Evolutionary conservation across 805 yeast genomes (phyloP), one percentile per base, ranked within the genome.

Genomic region (Jamesozyma rosinii): DNA sequence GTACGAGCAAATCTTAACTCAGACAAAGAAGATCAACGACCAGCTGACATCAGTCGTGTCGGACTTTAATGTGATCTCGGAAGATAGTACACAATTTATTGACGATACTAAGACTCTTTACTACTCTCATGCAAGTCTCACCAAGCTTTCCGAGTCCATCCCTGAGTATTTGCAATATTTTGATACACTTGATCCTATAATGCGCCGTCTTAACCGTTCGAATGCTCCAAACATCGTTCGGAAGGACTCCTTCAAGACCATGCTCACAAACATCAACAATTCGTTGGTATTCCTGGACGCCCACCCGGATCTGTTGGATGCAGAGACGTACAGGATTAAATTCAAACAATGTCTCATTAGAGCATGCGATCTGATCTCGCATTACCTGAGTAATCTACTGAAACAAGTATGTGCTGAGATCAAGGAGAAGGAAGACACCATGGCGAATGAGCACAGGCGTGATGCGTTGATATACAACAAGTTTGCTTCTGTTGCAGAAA

Each of bases 301-400:
- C 2, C 74, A 79, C 42, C 61, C 68, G 5, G 79, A 79, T 44
- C 82, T 83, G 54, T 79, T 76, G 55, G 95, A 88, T 42, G 67
- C 76, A 10, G 90, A 79, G 22, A 56, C 76, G 1, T 87, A 84
- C 58, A 73, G 72, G 38, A 76, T 79, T 49, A 74, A 89, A 45
- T 86, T 85, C 64, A 76, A 83, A 48, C 94, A 85, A 53, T 85
- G 95, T 54, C 70, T 87, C 72, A 79, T 89, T 1, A 72, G 95
- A 45, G 81, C 94, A 1, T 69, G 87, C 38, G 78, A 92, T 0
- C 67, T 90, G 46, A 75, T 87, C 14, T 74, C 81, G 49, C 84
- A 81, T 53, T 86, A 80, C 56, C 63, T 84, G 43, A 69, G 68
- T 9, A 67, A 61, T 44, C 48, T 55, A 27, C 50, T 76, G 44